A percentile compares a stretch with the other conserved stretches of the same genome.
phyloP scores from a whole-genome alignment of 441 rosid genomes.

The Euphorbia neoarborescens region DNA sequence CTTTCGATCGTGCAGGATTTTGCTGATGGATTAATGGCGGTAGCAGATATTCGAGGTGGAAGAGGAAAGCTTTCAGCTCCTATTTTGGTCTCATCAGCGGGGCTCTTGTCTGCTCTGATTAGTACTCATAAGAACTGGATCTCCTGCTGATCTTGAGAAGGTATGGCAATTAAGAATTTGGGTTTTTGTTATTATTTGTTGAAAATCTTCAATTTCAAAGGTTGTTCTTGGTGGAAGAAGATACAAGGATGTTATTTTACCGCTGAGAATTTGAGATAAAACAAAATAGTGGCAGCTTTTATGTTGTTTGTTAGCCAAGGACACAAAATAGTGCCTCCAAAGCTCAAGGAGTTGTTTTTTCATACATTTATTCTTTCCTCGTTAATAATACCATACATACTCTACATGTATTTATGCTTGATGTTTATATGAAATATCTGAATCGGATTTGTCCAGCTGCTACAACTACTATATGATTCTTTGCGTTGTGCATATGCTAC shows the following conservation, averaged over 20 bases:
- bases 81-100: slow-evolving; percentile 50
- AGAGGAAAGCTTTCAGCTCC: slow-evolving; percentile 57
- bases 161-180: slow-evolving; percentile 15
- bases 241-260: background rate
- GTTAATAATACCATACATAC: slow-evolving; percentile 9
- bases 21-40: slow-evolving; percentile 75
- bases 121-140: slow-evolving; percentile 90
- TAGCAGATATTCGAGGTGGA: slow-evolving; percentile 67
- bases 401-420: background rate
- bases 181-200: background rate
- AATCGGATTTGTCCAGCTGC: background rate
- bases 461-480: background rate
- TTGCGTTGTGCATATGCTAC: background rate
- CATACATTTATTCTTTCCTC: background rate
- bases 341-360: background rate
- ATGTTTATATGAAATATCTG: background rate
- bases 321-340: background rate
- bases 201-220: background rate
- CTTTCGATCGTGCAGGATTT: slow-evolving; percentile 71
- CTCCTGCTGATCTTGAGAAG: slow-evolving; percentile 46
- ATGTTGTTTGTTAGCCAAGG: background rate
- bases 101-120: slow-evolving; percentile 72
- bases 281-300: background rate
- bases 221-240: slow-evolving; percentile 1
- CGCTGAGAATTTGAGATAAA: slow-evolving; percentile 4